Evolutionary conservation across 108 stramenopile species (phyloP).

Genomic region (Heterococcus sp.): DNA sequence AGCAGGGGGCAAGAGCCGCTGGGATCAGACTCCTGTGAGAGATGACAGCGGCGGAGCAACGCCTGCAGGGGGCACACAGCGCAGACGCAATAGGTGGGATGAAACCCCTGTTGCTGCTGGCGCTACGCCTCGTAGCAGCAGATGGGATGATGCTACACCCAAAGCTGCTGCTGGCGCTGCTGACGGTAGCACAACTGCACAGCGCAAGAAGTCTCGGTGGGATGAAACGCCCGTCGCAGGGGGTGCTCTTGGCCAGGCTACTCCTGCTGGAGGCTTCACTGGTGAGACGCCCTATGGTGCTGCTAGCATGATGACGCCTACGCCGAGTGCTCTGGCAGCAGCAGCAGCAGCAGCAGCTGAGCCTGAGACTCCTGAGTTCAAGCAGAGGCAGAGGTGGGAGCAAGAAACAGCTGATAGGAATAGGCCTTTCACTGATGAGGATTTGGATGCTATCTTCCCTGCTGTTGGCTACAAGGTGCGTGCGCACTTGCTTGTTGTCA

Average conservation of each 20-base stretch:
- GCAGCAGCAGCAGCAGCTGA: constrained; percentile 13
- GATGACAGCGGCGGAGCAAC: background rate
- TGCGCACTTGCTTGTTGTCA: too few species aligned
- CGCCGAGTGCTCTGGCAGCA: constrained; percentile 48
- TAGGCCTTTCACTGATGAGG: constrained; percentile 89
- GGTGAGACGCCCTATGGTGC: constrained; percentile 32
- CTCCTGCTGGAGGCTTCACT: constrained; percentile 20
- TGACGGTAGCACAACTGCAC: constrained; percentile 27
- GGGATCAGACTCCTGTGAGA: constrained; percentile 61
- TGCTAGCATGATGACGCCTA: constrained; percentile 48
- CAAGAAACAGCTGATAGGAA: constrained; percentile 91
- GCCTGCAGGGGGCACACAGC: background rate
- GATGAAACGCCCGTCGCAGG: constrained; percentile 3
- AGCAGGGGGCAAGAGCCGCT: constrained; percentile 70
- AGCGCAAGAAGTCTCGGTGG: constrained; percentile 33
- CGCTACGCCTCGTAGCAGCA: constrained; percentile 8
- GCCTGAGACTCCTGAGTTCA: constrained; percentile 64
- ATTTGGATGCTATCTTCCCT: constrained; percentile 90
- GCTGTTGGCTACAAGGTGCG: constrained; percentile 45
- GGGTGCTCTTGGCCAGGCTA: background rate
- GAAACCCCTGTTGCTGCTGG: background rate
- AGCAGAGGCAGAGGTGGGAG: constrained; percentile 79
- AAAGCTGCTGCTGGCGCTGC: constrained; percentile 21
- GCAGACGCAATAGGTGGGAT: constrained; percentile 1
- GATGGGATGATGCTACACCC: constrained; percentile 40